Evolutionary conservation across 805 yeast genomes (phyloP).

Genomic region (Lachancea dasiensis): DNA sequence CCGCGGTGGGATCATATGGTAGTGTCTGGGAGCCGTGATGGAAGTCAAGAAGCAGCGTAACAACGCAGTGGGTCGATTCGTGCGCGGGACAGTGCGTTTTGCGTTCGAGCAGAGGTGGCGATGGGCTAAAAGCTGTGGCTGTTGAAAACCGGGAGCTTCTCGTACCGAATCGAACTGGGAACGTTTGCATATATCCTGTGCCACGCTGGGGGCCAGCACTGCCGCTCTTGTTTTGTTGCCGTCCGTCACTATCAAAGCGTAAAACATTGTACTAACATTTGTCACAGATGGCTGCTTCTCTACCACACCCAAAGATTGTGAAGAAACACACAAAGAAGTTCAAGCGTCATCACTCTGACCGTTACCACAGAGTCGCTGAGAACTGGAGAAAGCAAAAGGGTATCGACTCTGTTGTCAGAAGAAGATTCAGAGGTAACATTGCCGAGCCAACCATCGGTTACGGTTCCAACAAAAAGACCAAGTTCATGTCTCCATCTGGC

Average conservation of each 20-base stretch:
- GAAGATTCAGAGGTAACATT: constrained; percentile 99
- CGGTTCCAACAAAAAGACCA: constrained; percentile 99
- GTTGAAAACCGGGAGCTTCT: no score
- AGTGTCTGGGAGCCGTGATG: no score
- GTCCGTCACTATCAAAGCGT: background rate
- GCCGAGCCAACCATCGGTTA: constrained; percentile 99
- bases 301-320: constrained; percentile 98
- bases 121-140: no score
- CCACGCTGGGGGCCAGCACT: background rate
- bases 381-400: constrained; percentile 99
- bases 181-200: no score
- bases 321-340: constrained; percentile 98
- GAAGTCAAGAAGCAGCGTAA: no score
- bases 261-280: constrained; percentile 8
- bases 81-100: no score
- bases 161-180: no score
- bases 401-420: constrained; percentile 99
- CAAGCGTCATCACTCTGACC: constrained; percentile 99
- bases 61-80: no score
- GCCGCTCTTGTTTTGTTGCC: background rate
- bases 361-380: constrained; percentile 96
- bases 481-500: constrained; percentile 93
- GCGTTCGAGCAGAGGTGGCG: no score
- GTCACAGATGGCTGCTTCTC: constrained; percentile 83
- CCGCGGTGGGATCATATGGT: no score